Evolutionary conservation across 495 filamentous ascomycete genomes (phyloP).

Genomic region (Letharia lupina): DNA sequence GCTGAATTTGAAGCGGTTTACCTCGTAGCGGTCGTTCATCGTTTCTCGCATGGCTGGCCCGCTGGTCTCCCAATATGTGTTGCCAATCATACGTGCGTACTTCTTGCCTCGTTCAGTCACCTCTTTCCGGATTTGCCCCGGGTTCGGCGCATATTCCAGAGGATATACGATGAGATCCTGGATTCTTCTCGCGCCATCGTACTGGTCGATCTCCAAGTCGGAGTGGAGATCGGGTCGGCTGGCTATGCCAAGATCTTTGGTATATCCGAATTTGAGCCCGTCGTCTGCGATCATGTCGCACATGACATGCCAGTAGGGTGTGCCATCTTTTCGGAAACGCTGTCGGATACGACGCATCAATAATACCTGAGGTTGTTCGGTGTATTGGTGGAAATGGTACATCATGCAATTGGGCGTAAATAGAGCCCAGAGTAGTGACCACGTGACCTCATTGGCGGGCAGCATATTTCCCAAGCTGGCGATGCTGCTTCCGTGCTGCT

Average conservation of each 20-base stretch:
- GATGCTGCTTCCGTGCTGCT: conserved; percentile 22
- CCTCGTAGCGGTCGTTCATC: conserved; percentile 9
- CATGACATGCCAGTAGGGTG: conserved; percentile 14
- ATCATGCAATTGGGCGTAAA: conserved; percentile 22
- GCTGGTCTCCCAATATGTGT: conserved; percentile 19
- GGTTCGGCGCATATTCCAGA: conserved; percentile 3
- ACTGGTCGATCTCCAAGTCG: conserved; percentile 17
- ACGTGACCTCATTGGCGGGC: conserved; percentile 19
- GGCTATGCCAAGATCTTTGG: conserved; percentile 13
- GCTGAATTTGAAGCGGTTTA: conserved; percentile 13
- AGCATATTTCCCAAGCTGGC: conserved; percentile 20
- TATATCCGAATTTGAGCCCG: conserved; percentile 19
- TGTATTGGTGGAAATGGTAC: conserved; percentile 18
- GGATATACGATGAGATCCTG: conserved; percentile 13
- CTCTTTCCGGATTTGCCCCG: conserved; percentile 3
- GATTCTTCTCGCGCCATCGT: conserved; percentile 14
- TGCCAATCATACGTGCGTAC: conserved; percentile 15
- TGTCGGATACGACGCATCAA: conserved; percentile 14
- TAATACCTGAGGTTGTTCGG: conserved; percentile 15
- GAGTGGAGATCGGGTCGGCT: conserved; percentile 3
- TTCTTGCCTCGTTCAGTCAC: conserved; percentile 13
- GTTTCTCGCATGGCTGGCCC: conserved; percentile 16
- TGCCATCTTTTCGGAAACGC: conserved; percentile 9
- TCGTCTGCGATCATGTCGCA: conserved; percentile 22
- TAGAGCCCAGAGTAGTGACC: conserved; percentile 22